Percentiles rank a stretch among this genome's conserved stretches.
phyloP scores from a whole-genome alignment of 2,329 filamentous ascomycete species.

The Cladosporium colombiae region DNA sequence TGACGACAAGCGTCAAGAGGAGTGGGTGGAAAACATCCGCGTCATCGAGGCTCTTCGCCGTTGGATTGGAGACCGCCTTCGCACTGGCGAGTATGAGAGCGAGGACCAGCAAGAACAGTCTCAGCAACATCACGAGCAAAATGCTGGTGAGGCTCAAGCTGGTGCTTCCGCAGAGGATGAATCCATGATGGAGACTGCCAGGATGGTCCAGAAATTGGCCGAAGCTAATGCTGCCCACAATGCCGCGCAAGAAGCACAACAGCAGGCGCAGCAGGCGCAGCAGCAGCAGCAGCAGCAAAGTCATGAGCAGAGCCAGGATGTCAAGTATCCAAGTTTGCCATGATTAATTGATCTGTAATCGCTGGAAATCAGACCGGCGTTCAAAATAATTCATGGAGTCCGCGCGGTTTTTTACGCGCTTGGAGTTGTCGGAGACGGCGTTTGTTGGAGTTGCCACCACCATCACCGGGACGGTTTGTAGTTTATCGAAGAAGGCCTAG shows the following conservation, averaged over 20 bases:
- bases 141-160: conserved; percentile 19
- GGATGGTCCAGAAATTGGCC: conserved; percentile 31
- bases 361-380: conserved; percentile 8
- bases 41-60: conserved; percentile 61
- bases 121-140: conserved; percentile 15
- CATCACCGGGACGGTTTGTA: conserved; percentile 4
- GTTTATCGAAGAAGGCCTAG: neutral
- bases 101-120: conserved; percentile 31
- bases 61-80: conserved; percentile 58
- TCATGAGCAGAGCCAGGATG: neutral
- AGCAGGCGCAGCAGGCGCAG: conserved; percentile 8
- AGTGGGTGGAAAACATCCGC: conserved; percentile 66
- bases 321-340: conserved; percentile 19
- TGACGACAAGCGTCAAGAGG: conserved; percentile 52
- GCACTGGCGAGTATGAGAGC: conserved; percentile 53
- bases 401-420: neutral
- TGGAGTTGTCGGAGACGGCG: conserved; percentile 8
- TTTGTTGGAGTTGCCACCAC: conserved; percentile 2
- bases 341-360: neutral
- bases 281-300: neutral
- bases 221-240: conserved; percentile 20
- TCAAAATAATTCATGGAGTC: neutral
- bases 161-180: conserved; percentile 22
- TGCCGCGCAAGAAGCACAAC: conserved; percentile 1
- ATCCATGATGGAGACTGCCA: conserved; percentile 24